phyloP scores from a whole-genome alignment of 768 basidiomycete genomes.

The Pleurotus tuoliensis region DNA sequence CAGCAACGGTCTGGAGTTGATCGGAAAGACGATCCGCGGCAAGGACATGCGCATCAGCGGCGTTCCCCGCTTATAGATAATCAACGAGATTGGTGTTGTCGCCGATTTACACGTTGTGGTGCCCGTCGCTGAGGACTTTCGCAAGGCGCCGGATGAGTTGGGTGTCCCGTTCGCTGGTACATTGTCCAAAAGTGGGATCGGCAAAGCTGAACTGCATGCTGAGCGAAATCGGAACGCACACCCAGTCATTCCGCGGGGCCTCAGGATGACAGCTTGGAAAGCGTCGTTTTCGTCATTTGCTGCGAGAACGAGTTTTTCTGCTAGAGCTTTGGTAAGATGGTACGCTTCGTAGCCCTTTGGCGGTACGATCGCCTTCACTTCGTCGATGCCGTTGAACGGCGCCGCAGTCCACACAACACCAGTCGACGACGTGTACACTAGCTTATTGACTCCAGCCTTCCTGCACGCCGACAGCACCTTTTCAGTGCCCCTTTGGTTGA shows the following conservation, averaged over 20 bases:
- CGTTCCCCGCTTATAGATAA: conserved; percentile 55
- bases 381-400: conserved; percentile 44
- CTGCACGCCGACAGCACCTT: conserved; percentile 40
- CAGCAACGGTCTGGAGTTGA: conserved; percentile 32
- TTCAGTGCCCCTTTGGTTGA: conserved; percentile 50
- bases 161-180: conserved; percentile 60
- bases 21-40: conserved; percentile 25
- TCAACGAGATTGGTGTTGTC: conserved; percentile 49
- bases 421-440: conserved; percentile 52
- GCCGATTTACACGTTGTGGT: conserved; percentile 37
- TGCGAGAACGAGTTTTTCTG: conserved; percentile 43
- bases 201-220: too few relatives aligned
- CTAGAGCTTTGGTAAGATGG: conserved; percentile 49
- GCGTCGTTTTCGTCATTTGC: conserved; percentile 39
- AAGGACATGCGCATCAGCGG: conserved; percentile 53
- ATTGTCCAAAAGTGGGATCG: not conserved
- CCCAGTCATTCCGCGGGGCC: conserved; percentile 59
- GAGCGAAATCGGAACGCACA: conserved; percentile 8
- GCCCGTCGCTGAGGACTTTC: conserved; percentile 38
- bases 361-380: conserved; percentile 42
- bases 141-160: conserved; percentile 60
- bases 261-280: conserved; percentile 42
- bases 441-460: conserved; percentile 33
- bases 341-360: conserved; percentile 40
- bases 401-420: conserved; percentile 46